Evolutionary conservation across 768 basidiomycete species (phyloP), one percentile per base, ranked within the genome.

Genomic region (Phylloporus arenicola): DNA sequence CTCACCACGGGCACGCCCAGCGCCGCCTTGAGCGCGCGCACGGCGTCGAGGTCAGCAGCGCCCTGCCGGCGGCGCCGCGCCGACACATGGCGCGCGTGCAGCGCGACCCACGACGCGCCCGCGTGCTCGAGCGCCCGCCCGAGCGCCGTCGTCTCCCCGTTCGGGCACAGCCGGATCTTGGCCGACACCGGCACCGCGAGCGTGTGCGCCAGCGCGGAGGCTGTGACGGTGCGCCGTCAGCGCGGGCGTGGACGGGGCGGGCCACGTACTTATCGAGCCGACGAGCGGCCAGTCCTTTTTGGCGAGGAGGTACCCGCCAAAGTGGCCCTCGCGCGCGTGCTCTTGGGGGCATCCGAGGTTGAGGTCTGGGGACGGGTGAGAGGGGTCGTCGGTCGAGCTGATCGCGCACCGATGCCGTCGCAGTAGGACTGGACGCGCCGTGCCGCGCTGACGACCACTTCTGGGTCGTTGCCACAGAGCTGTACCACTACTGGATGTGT

Each of bases 281-380:
- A 88, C 79, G 10, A 83, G 59, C 3, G 81, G 79, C 86, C 88
- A 86, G 53, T 89, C 86, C 57, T 78, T 80, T 58, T 82, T 80
- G 19, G 75, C 76, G 13, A 89, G 74, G n/a, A 91, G 72, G 61
- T 89, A 91, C 16, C 82, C 86, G 3, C 88, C 88, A 58, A 76
- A 86, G 57, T 84, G 86, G 10, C 74, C 80, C 35, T 83, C 77
- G 33, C 74, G 72, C 12, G 88, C 86, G 22, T 76, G 72, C 46
- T 83, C 79, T 57, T 86, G 86, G 20, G 88, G 88, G 63, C 88
- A 91, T 14, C 88, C 88, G 11, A 90, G 75, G 64, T 91, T 91
- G 46, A 90, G 62, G 70, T 90, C 88, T 91, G 55, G 27, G 30
- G 22, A 38, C 55, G 40, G 54, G 47, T 25, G 31, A 47, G 38